Conservation (phyloP, 495 filamentous ascomycete species). For the Hyaloscypha variabilis region DNA sequence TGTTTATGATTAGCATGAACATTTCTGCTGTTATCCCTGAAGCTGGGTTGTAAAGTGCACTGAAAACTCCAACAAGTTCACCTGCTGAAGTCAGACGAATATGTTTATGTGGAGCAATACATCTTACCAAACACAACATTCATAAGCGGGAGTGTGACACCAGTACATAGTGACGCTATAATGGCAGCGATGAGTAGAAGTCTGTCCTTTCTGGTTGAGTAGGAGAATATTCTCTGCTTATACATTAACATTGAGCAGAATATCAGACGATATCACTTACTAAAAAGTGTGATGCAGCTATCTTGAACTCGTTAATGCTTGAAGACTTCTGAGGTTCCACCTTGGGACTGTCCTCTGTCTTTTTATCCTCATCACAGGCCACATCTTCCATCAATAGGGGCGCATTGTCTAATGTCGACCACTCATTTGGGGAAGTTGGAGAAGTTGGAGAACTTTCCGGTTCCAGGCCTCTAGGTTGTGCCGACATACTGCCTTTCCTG, state of each 20-base stretch:
- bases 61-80: conserved; percentile 35
- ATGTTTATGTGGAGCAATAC: no score
- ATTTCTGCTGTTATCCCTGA: conserved; percentile 28
- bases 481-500: neutral
- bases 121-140: conserved; percentile 43
- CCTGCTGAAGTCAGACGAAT: conserved; percentile 21
- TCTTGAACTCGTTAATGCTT: conserved; percentile 31
- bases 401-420: neutral
- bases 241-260: no score
- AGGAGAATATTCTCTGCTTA: conserved; percentile 49
- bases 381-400: no score
- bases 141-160: conserved; percentile 51
- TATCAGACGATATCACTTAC: conserved; percentile 24
- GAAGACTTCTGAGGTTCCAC: conserved; percentile 28
- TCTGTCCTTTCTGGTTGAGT: conserved; percentile 48
- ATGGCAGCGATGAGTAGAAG: conserved; percentile 41
- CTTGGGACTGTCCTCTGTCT: neutral
- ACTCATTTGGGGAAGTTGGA: conserved; percentile 6
- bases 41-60: conserved; percentile 35
- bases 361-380: no score
- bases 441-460: neutral
- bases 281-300: conserved; percentile 39
- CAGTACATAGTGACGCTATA: conserved; percentile 49
- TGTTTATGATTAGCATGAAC: conserved; percentile 36
- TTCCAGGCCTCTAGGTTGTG: conserved; percentile 11